phyloP scores from a whole-genome alignment of 2,329 filamentous ascomycete genomes.

The Fonsecaea erecta region DNA sequence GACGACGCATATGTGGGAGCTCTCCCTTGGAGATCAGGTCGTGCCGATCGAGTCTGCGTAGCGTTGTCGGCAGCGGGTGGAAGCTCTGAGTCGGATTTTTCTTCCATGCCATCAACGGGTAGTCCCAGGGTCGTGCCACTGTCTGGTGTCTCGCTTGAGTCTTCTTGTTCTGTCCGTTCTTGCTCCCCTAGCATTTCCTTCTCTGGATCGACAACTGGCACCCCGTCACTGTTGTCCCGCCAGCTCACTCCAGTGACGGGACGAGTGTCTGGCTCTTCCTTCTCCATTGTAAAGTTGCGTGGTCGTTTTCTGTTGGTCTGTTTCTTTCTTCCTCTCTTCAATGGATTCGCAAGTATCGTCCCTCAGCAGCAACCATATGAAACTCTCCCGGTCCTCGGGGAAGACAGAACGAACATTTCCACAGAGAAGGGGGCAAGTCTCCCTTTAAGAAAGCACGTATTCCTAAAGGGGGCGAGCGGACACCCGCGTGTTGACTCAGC shows the following conservation, averaged over 20 bases:
- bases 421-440: background rate
- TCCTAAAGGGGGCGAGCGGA: background rate
- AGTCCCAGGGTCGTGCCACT: slow-evolving; percentile 4
- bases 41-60: background rate
- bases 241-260: background rate
- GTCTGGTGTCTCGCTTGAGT: slow-evolving; percentile 7
- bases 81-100: background rate
- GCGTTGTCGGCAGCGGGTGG: background rate
- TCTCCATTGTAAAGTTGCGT: background rate
- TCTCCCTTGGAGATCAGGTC: slow-evolving; percentile 1
- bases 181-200: slow-evolving; percentile 1
- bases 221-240: slow-evolving; percentile 2
- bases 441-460: slow-evolving; percentile 6
- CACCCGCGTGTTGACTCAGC: slow-evolving; percentile 11
- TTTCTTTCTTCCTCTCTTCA: background rate
- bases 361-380: background rate
- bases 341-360: background rate
- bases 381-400: background rate
- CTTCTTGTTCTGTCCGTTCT: background rate
- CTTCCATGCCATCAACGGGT: background rate
- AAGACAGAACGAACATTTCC: background rate
- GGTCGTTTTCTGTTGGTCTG: background rate
- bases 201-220: background rate
- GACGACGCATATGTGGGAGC: slow-evolving; percentile 9
- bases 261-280: background rate